Base-by-base conservation (phyloP, 345 rosid genomes). In the Syzygium jambos region DNA sequence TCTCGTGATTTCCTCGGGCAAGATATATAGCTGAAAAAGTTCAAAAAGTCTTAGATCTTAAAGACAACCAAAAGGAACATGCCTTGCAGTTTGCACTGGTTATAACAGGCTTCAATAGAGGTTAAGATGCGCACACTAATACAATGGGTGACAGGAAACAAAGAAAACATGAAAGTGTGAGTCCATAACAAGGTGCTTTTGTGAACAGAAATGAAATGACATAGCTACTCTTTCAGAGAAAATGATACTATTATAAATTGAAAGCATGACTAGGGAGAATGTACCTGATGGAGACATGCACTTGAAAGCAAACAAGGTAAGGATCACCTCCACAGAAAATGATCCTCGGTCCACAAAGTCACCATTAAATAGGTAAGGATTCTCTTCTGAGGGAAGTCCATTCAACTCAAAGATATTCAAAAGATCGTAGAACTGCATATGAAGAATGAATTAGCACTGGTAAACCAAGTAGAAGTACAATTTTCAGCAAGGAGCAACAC, bases 321-420 rank as follows among this genome's bases (percentile, higher is more conserved):
- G 98, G 88, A 98, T 98, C 87, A 98, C 95, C 92, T 96, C 99
- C 89, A 96, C 63, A 51, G 99, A 98, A 88, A 98, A 98, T 43
- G 99, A 96, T 89, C 99, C 99, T 89, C 99, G 95, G 90, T 98
- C 99, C 87, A 98, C 99, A 90, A 98, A 98, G 91, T 98, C 99
- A 5, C 99, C 99, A 90, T 98, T 98, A 86, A 98, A 98, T 34
- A 98, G 94, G 90, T 95, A 98, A 15, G 99, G 99, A 86, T 98
- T 98, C 92, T 95, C 98, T 91, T 95, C 99, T 10, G 98, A 96
- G 30, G 99, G 99, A 85, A 98, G 96, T 85, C 99, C 99, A 88
- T 98, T 98, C 51, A 98, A 96, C 93, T 96, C 98, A 86, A 96
- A 98, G 61, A 98, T 98, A 85, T 98, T 98, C 86, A 98, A 73